Conservation (phyloP, 1,139 yeast genomes). For the Diutina rugosa region DNA sequence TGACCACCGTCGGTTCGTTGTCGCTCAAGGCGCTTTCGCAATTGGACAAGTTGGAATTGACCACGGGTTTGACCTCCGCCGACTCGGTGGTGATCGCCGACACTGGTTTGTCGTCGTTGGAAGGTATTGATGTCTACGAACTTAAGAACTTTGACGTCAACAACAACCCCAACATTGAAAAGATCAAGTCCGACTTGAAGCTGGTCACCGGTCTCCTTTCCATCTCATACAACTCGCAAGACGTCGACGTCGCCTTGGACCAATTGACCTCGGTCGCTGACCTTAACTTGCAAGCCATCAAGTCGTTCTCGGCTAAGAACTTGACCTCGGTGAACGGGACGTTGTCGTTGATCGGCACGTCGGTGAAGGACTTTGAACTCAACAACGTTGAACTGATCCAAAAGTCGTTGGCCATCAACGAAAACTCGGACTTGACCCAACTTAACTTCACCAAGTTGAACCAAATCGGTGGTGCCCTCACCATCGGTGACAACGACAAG, state of each 20-base stretch:
- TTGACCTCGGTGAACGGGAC: conserved; percentile 68
- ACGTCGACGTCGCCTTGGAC: conserved; percentile 56
- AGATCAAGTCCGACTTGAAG: conserved; percentile 61
- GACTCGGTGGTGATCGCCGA: conserved; percentile 67
- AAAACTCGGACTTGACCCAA: conserved; percentile 61
- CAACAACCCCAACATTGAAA: conserved; percentile 60
- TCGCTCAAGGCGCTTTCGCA: conserved; percentile 79
- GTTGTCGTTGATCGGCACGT: conserved; percentile 58
- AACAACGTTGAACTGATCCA: conserved; percentile 52
- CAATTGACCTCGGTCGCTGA: conserved; percentile 73
- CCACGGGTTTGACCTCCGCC: conserved; percentile 65
- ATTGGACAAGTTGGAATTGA: conserved; percentile 55
- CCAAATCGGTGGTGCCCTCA: conserved; percentile 78
- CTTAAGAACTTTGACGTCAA: conserved; percentile 73
- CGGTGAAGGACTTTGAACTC: conserved; percentile 44
- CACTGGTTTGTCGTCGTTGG: conserved; percentile 67
- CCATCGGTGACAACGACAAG: conserved; percentile 69
- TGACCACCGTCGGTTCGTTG: conserved; percentile 72
- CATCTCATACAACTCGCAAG: conserved; percentile 75
- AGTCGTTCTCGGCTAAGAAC: conserved; percentile 57
- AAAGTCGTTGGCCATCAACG: conserved; percentile 64
- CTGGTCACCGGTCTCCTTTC: conserved; percentile 63
- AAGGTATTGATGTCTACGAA: conserved; percentile 66
- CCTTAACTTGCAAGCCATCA: conserved; percentile 68
- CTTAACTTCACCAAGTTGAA: conserved; percentile 61